Evolutionary conservation across 2,329 filamentous ascomycete genomes (phyloP), one percentile per base, ranked within the genome.

Genomic region (Aspergillus ustus): DNA sequence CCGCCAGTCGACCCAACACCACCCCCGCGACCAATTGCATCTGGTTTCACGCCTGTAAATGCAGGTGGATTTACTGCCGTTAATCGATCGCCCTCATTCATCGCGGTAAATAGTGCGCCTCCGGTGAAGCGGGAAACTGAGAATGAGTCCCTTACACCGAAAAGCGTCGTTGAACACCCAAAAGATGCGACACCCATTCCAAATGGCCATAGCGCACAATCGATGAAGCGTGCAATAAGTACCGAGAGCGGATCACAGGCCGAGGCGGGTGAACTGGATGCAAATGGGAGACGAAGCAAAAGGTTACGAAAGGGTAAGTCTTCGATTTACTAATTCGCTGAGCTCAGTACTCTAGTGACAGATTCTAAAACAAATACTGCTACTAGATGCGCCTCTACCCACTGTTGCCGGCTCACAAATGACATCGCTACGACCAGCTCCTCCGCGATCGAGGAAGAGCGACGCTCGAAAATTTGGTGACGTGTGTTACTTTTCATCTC

Each of bases 331-430:
- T 22, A 50, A 17, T 50, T 50, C 22, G 46, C n/a, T 29, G 46
- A 28, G 46, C 25, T 52, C 13, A 5, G 15, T 13, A 40, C 34
- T 40, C 13, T 40, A 40, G n/a, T 34, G 13, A 20, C 50, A 25
- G 46, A 9, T 22, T 17, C 22, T 57, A n/a, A 34, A 20, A 40
- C n/a, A 29, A 60, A 45, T 8, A 40, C 55, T 51, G 50, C 58
- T 61, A 49, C 57, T 67, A 80, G 77, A 87, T 74, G 78, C 78
- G 48, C 81, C 84, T 40, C 92, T 66, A 20, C 73, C 94, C 48
- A 97, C 92, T 37, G 92, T 99, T 68, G 93, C 93, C 66, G 95
- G 95, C 58, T 98, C 94, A 56, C 93, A 98, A 79, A 98, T 98
- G 93, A 95, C 92, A 63, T 87, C 94, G 71, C 93, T 96, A 73